Conservation (phyloP, 495 filamentous ascomycete species). For the Hyaloscypha bicolor region DNA sequence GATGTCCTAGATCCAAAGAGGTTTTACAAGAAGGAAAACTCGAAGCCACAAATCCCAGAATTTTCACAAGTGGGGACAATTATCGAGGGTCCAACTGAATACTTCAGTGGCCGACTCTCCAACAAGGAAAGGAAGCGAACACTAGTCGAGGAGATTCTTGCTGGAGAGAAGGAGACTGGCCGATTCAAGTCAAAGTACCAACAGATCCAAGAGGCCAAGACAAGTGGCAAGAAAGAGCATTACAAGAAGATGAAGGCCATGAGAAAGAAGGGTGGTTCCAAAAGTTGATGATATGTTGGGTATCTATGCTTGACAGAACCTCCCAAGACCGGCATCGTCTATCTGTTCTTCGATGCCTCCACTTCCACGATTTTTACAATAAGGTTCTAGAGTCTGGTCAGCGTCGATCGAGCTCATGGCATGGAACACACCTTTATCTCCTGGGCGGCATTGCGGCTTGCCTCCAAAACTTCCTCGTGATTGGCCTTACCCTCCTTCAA, state of each 20-base stretch:
- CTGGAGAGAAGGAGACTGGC: constrained; percentile 57
- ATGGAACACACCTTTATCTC: constrained; percentile 61
- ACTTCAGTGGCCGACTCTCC: constrained; percentile 71
- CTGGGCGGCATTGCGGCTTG: constrained; percentile 60
- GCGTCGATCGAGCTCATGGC: neutral
- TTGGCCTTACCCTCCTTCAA: constrained; percentile 67
- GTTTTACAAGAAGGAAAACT: constrained; percentile 82
- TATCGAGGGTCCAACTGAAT: constrained; percentile 87
- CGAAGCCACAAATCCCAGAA: constrained; percentile 66
- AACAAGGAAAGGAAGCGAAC: constrained; percentile 89
- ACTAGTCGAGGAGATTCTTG: constrained; percentile 86
- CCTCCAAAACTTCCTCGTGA: constrained; percentile 73
- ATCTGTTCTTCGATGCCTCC: constrained; percentile 11
- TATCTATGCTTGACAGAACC: neutral
- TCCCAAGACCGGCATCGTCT: neutral
- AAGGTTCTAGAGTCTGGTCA: constrained; percentile 14
- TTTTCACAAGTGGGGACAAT: constrained; percentile 90
- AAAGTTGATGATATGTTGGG: neutral
- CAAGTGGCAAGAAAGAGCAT: constrained; percentile 70
- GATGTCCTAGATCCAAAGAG: constrained; percentile 86
- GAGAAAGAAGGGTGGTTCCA: constrained; percentile 18
- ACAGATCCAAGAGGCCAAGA: constrained; percentile 66
- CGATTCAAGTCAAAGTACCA: constrained; percentile 73
- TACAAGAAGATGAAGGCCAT: constrained; percentile 65
- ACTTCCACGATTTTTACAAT: constrained; percentile 26